Evolutionary conservation across 768 basidiomycete species (phyloP).

Genomic region (Peribolospora baueri): DNA sequence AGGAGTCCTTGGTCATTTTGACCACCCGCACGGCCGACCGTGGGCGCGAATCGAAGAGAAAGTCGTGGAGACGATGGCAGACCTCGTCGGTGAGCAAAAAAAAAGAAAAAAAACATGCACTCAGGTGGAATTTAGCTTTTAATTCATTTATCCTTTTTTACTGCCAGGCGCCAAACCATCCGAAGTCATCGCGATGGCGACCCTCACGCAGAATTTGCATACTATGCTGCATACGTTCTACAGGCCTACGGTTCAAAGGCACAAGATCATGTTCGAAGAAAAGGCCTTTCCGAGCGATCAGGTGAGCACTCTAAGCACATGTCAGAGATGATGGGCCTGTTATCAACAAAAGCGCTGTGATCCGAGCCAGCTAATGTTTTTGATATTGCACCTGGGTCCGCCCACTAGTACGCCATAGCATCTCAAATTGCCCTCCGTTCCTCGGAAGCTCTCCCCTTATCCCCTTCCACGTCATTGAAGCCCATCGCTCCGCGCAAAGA

Average conservation of each 20-base stretch:
- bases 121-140: not conserved
- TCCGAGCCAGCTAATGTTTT: not conserved
- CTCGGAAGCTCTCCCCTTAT: conserved; percentile 40
- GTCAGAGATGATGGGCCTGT: too few species aligned
- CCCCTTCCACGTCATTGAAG: conserved; percentile 20
- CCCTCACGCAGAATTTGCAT: conserved; percentile 83
- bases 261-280: conserved; percentile 84
- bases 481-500: conserved; percentile 55
- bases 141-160: conserved; percentile 15
- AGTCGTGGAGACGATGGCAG: conserved; percentile 48
- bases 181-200: conserved; percentile 90
- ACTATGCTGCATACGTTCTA: conserved; percentile 40
- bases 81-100: conserved; percentile 43
- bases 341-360: too few species aligned
- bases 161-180: conserved; percentile 63
- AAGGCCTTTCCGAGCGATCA: conserved; percentile 93
- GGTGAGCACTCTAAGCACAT: conserved; percentile 32
- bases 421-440: conserved; percentile 75
- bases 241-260: conserved; percentile 55
- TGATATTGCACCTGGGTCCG: conserved; percentile 1
- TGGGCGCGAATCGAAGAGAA: conserved; percentile 60
- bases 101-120: not conserved
- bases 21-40: conserved; percentile 55
- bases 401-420: conserved; percentile 65
- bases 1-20: conserved; percentile 41